Conservation (phyloP, 495 filamentous ascomycete species). For the Penicillium ochrochloron region DNA sequence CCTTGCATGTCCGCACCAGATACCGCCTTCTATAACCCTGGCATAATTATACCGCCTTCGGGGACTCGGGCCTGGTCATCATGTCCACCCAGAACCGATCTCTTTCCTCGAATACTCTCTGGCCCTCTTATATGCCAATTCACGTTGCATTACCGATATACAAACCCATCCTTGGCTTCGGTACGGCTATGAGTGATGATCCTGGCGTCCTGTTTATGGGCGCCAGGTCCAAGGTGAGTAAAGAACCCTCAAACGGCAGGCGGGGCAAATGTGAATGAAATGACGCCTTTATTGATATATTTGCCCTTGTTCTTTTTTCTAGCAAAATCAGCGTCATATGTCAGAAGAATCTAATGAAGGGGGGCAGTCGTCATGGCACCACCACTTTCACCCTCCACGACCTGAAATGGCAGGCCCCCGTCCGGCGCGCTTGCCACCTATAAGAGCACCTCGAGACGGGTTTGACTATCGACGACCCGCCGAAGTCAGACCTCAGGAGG, state of each 20-base stretch:
- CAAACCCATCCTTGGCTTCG: neutral
- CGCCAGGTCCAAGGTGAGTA: slow-evolving; percentile 48
- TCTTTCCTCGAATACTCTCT: slow-evolving; percentile 10
- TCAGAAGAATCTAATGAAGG: slow-evolving; percentile 35
- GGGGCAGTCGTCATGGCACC: slow-evolving; percentile 28
- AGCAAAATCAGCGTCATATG: slow-evolving; percentile 49
- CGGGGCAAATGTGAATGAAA: slow-evolving; percentile 32
- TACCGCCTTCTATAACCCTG: slow-evolving; percentile 13
- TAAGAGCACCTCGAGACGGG: slow-evolving; percentile 50
- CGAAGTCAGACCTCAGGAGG: slow-evolving; percentile 31
- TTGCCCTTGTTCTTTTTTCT: slow-evolving; percentile 1
- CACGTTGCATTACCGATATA: slow-evolving; percentile 7
- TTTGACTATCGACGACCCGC: slow-evolving; percentile 55
- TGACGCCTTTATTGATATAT: slow-evolving; percentile 16
- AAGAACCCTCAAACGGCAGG: slow-evolving; percentile 15
- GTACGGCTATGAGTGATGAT: slow-evolving; percentile 43
- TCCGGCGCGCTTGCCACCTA: slow-evolving; percentile 32
- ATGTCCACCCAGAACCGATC: slow-evolving; percentile 15
- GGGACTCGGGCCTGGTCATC: slow-evolving; percentile 22
- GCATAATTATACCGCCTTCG: slow-evolving; percentile 23
- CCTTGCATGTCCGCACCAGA: neutral
- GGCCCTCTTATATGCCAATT: slow-evolving; percentile 6
- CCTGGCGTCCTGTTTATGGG: slow-evolving; percentile 45
- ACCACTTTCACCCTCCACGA: slow-evolving; percentile 31
- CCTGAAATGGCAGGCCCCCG: slow-evolving; percentile 19